Evolutionary conservation across 163 green algal species (phyloP), one percentile per base, ranked within the genome.

Genomic region (Chlamydomonas reinhardtii): DNA sequence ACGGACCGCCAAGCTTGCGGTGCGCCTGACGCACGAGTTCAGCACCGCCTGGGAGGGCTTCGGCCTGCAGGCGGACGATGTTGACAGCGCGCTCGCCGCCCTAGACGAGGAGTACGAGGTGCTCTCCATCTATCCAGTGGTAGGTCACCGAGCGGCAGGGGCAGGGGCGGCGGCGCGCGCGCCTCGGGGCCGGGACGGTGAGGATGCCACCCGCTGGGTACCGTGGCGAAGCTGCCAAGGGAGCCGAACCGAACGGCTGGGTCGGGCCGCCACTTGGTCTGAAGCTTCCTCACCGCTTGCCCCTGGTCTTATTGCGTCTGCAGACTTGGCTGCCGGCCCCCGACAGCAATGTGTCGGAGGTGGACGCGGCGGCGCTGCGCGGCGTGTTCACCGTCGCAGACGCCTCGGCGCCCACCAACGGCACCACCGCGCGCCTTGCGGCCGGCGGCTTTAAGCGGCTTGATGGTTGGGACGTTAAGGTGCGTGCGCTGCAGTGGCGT

Each of bases 91-190:
- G n/a, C 56, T 86, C 20, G 32, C 27, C 19, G 56, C 35, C 2
- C 70, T 86, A 4, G 80, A 86, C 54, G 56, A 65, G 12, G 69
- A 72, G 4, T 66, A 34, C 66, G 69, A 73, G 16, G 70, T 86
- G 5, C 32, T 86, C 0, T 79, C 70, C 17, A 75, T 86, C 3
- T 86, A 71, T 25, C 80, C 80, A 15, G 80, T 86, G 69, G 80
- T 86, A 34, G 19, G 69, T 48, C 16, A 15, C 4, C 1, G 31
- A 48, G 39, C 5, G 5, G 8, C 29, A 22, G 27, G 29, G 64
- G 27, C 48, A 2, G 48, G 48, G 48, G 12, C 12, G 48, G 11
- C 11, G 48, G 5, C 5, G 48, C 48, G 48, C 14, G 9, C 48
- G 48, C 48, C 6, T 56, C 9, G 48, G 48, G 43, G 8, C 43